phyloP scores from a whole-genome alignment of 148 eudicot species.

The Selenicereus undatus region DNA sequence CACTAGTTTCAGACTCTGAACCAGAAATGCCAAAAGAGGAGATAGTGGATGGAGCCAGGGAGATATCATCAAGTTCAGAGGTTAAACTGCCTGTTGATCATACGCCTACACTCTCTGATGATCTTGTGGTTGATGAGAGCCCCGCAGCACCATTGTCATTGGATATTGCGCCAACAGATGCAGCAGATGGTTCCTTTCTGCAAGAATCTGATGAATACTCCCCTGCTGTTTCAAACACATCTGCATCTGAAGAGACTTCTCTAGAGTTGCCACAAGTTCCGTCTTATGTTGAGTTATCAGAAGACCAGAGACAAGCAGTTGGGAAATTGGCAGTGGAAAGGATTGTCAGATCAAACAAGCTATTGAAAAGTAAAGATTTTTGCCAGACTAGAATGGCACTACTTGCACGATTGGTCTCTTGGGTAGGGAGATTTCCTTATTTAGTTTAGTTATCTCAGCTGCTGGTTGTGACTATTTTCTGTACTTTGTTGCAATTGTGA shows the following conservation, averaged over 20 bases:
- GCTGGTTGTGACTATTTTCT: constrained; percentile 2
- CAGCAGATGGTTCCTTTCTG: constrained; percentile 31
- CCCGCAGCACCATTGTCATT: constrained; percentile 26
- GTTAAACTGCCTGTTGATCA: constrained; percentile 32
- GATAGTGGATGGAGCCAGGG: constrained; percentile 34
- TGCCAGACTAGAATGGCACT: constrained; percentile 63
- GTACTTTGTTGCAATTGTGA: constrained; percentile 3
- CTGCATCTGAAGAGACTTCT: constrained; percentile 47
- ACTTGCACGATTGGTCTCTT: constrained; percentile 82
- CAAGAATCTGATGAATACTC: constrained; percentile 57
- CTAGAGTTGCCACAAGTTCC: constrained; percentile 64
- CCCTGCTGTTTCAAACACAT: constrained; percentile 41
- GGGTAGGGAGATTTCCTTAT: constrained; percentile 51
- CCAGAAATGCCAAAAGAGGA: constrained; percentile 41
- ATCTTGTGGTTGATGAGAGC: constrained; percentile 37
- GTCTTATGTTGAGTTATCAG: constrained; percentile 54
- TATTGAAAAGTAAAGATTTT: constrained; percentile 40
- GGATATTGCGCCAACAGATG: constrained; percentile 35
- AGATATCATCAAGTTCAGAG: constrained; percentile 32
- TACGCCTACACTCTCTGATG: constrained; percentile 29
- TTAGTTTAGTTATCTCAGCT: constrained; percentile 24
- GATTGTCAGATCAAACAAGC: constrained; percentile 54
- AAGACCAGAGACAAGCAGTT: constrained; percentile 45
- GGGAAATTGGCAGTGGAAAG: constrained; percentile 56
- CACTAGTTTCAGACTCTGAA: constrained; percentile 25